Percentiles rank a stretch among this genome's conserved stretches.
Evolutionary conservation across 768 basidiomycete species (phyloP).

Genomic region (Serendipita sp.): DNA sequence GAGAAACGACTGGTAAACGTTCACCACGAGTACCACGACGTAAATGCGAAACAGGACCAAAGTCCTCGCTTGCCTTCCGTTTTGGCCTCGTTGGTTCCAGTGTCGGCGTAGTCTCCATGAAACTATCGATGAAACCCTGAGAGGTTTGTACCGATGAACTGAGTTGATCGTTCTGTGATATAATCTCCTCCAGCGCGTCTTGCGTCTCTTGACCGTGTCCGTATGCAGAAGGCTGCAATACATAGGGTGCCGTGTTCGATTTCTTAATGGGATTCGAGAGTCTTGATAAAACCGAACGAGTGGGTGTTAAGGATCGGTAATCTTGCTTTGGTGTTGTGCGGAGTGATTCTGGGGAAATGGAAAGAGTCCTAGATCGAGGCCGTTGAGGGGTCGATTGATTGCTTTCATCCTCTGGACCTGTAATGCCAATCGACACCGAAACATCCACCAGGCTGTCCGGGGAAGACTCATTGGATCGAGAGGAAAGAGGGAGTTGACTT

Average conservation of each 20-base stretch:
- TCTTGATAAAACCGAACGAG: neutral
- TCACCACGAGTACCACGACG: neutral
- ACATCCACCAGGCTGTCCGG: neutral
- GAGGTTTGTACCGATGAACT: too few relatives aligned
- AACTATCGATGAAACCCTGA: neutral
- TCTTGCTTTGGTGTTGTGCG: too few relatives aligned
- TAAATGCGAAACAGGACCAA: neutral
- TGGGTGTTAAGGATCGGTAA: neutral
- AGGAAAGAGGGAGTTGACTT: neutral
- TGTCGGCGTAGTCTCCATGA: neutral
- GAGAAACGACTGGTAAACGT: neutral
- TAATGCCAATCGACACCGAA: too few relatives aligned
- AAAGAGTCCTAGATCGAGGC: neutral
- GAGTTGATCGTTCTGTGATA: neutral
- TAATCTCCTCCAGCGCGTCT: neutral
- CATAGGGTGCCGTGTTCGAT: neutral
- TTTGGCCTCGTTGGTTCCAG: neutral
- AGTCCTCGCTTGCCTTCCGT: slow-evolving; percentile 1
- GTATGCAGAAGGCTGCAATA: neutral
- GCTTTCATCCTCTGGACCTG: too few relatives aligned
- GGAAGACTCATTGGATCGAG: neutral
- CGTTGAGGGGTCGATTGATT: neutral
- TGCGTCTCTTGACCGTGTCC: neutral
- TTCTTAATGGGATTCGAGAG: neutral
- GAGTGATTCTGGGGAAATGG: neutral